Evolutionary conservation across 208 protist genomes (phyloP).

Genomic region (Tritrichomonas musculus): DNA sequence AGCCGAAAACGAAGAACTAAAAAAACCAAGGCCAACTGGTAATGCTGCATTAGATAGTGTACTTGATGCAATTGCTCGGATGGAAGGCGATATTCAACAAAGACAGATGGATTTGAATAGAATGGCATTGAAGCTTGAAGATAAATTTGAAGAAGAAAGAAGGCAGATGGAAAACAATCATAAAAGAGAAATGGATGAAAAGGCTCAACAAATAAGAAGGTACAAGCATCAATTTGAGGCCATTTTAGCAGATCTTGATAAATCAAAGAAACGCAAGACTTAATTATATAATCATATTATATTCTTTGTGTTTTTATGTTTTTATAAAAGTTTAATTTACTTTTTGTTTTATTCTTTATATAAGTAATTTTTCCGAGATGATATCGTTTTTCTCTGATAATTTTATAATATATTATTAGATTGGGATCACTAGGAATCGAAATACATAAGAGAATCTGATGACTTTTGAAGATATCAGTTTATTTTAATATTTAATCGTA

Average conservation of each 20-base stretch:
- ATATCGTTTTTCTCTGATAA: too few relatives aligned
- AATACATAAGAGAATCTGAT: too few relatives aligned
- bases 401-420: too few relatives aligned
- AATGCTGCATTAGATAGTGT: not conserved
- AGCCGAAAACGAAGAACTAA: not conserved
- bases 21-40: not conserved
- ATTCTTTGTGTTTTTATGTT: too few relatives aligned
- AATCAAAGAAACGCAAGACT: too few relatives aligned
- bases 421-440: too few relatives aligned
- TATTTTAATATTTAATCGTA: too few relatives aligned
- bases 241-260: not conserved
- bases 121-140: not conserved
- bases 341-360: too few relatives aligned
- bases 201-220: not conserved
- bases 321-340: too few relatives aligned
- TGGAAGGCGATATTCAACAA: not conserved
- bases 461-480: too few relatives aligned
- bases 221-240: not conserved
- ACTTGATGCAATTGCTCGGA: not conserved
- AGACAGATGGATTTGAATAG: not conserved
- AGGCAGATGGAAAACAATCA: not conserved
- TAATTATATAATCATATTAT: too few relatives aligned
- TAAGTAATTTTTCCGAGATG: too few relatives aligned
- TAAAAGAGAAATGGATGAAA: not conserved
- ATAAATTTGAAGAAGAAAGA: slow-evolving; percentile 10